Conservation (phyloP, 106 monocot species). For the Phalaenopsis equestris region DNA sequence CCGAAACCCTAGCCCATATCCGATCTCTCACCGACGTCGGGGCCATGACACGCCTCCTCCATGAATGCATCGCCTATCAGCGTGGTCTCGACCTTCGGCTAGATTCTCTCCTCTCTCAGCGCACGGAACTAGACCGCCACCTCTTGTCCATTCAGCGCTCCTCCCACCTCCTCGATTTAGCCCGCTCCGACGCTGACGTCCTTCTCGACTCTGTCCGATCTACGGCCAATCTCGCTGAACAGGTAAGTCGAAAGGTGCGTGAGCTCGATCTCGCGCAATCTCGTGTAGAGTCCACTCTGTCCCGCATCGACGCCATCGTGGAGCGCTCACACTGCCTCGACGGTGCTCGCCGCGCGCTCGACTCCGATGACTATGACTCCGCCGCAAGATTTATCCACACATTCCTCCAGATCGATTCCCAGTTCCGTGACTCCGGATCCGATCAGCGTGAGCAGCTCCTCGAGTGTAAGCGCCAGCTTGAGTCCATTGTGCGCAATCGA, state of each 20-base stretch:
- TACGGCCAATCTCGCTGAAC: constrained; percentile 55
- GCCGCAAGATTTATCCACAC: constrained; percentile 47
- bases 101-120: constrained; percentile 67
- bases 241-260: constrained; percentile 58
- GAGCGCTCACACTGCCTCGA: constrained; percentile 57
- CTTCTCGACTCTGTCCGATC: constrained; percentile 58
- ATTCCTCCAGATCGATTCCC: constrained; percentile 72
- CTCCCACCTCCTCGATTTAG: constrained; percentile 52
- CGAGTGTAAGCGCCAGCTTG: constrained; percentile 57
- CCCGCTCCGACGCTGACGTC: constrained; percentile 45
- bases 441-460: constrained; percentile 68
- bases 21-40: constrained; percentile 76
- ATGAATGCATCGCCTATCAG: constrained; percentile 96
- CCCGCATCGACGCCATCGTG: constrained; percentile 57
- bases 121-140: constrained; percentile 77
- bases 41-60: constrained; percentile 84
- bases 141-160: constrained; percentile 51
- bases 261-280: constrained; percentile 80
- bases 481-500: constrained; percentile 40
- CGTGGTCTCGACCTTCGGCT: constrained; percentile 65
- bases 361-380: constrained; percentile 53
- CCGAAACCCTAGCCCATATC: constrained; percentile 47
- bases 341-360: constrained; percentile 35
- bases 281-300: constrained; percentile 41
- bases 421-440: constrained; percentile 32